These are phyloP conservation scores for Dryas drummondii DNA, from an alignment of 306 rosid genomes.

Conservation along the genomic window DNA sequence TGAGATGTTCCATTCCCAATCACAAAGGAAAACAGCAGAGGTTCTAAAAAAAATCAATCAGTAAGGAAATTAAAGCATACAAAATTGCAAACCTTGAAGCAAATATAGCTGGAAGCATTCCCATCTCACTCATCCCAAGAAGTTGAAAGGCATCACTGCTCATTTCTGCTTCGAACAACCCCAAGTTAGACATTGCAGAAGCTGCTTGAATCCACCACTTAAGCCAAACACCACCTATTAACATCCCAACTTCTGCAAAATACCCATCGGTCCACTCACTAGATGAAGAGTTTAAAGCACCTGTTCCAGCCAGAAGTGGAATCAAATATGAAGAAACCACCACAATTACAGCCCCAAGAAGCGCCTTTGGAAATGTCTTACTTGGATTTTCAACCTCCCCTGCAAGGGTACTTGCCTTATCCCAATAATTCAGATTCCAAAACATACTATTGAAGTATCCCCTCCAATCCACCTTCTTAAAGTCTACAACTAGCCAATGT, in stretches of 20 bases:
- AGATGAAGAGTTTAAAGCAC: conserved; percentile 55
- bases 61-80: conserved; percentile 1
- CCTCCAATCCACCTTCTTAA: conserved; percentile 60
- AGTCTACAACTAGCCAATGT: conserved; percentile 59
- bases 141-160: conserved; percentile 85
- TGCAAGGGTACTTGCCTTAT: conserved; percentile 86
- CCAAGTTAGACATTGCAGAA: conserved; percentile 86
- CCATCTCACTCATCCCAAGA: conserved; percentile 94
- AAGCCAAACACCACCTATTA: conserved; percentile 90
- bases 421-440: conserved; percentile 97
- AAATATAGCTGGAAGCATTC: conserved; percentile 81
- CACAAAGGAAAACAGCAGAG: not conserved
- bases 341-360: conserved; percentile 72
- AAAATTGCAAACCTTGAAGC: conserved; percentile 60
- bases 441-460: conserved; percentile 80
- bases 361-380: conserved; percentile 76
- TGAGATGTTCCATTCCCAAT: not conserved
- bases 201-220: conserved; percentile 90
- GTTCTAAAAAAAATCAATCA: not conserved
- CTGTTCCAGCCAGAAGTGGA: conserved; percentile 89
- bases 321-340: conserved; percentile 77
- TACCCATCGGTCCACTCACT: conserved; percentile 84
- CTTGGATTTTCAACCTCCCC: conserved; percentile 89
- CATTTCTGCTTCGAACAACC: conserved; percentile 95
- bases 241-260: conserved; percentile 76